These are phyloP conservation scores for Golubevia sp. DNA, from an alignment of 1,284 basidiomycete species.

Conservation along the genomic window DNA sequence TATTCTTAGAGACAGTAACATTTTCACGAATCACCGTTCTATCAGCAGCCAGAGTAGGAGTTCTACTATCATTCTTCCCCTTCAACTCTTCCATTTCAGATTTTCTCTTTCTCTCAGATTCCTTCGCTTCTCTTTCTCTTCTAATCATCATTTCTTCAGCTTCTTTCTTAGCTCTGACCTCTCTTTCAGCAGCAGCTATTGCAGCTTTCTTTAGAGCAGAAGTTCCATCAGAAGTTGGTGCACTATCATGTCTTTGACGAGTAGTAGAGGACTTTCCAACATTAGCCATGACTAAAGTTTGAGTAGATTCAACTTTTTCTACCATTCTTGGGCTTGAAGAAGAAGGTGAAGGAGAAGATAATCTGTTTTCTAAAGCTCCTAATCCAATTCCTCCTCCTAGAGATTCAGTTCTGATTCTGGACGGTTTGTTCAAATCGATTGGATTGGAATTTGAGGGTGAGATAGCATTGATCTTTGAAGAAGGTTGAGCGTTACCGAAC, in stretches of 20 bases:
- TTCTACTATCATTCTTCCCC: not conserved
- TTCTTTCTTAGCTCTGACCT: slow-evolving; percentile 13
- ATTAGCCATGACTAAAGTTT: slow-evolving; percentile 13
- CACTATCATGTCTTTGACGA: slow-evolving; percentile 2
- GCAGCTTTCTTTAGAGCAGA: slow-evolving; percentile 4
- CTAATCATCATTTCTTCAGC: slow-evolving; percentile 9
- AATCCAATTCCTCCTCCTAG: not conserved
- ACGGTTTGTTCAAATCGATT: not conserved
- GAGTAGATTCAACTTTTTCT: slow-evolving; percentile 11
- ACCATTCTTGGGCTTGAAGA: slow-evolving; percentile 18
- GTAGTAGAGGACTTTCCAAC: slow-evolving; percentile 15
- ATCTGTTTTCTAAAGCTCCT: not conserved
- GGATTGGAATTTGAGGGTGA: not conserved
- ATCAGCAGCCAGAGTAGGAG: not conserved
- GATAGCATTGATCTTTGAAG: not conserved
- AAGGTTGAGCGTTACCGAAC: not conserved
- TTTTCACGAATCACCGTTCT: not conserved
- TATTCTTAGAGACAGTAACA: slow-evolving; percentile 7
- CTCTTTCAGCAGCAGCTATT: not conserved
- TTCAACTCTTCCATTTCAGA: not conserved
- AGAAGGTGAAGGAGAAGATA: slow-evolving; percentile 8
- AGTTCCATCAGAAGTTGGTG: not conserved
- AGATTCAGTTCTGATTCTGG: not conserved
- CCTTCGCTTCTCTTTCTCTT: slow-evolving; percentile 6
- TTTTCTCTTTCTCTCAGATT: slow-evolving; percentile 5